Evolutionary conservation across 306 rosid species (phyloP), one percentile per base, ranked within the genome.

Genomic region (Cicer pinnatifidum): DNA sequence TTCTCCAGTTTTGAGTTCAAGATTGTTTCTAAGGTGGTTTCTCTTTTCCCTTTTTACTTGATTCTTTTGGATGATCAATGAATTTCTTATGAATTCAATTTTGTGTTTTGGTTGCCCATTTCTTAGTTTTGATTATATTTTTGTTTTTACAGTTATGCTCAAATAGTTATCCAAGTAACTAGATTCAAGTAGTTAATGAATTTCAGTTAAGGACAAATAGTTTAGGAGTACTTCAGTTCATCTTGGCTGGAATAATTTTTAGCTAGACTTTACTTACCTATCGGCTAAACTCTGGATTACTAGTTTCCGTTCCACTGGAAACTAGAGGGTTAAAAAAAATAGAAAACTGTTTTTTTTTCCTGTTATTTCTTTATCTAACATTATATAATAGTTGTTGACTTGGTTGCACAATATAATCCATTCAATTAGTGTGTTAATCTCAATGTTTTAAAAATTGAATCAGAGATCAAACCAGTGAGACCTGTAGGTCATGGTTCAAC

Each of bases 21-120:
- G 65, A 91, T 91, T 53, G 84, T 94, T 71, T 69, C 89, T 44
- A 77, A 85, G 93, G 98, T 94, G 47, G 50, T 51, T 9, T 9
- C 50, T 60, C 67, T 69, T 76, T 77, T 28, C 37, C 44, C 9
- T 28, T 54, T 37, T 45, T 6, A n/a, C n/a, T 57, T 45, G 2
- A 4, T n/a, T 41, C 3, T 50, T 37, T 52, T 77, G 47, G 63
- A 6, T 23, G 6, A 11, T 20, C 28, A 20, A 28, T 28, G 35
- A 3, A 3, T 28, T 9, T 28, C 6, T 48, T 40, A 39, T 68
- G 52, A 39, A 3, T 53, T 65, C 45, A 33, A 8, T 59, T 35
- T 23, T 41, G 15, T 28, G 59, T 65, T 77, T 9, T 60, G 72
- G 17, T 44, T 71, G 4, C 12, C 71, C 35, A 20, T 38, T 75